Evolutionary conservation across 768 basidiomycete species (phyloP).

Genomic region (Kwoniella bestiolae): DNA sequence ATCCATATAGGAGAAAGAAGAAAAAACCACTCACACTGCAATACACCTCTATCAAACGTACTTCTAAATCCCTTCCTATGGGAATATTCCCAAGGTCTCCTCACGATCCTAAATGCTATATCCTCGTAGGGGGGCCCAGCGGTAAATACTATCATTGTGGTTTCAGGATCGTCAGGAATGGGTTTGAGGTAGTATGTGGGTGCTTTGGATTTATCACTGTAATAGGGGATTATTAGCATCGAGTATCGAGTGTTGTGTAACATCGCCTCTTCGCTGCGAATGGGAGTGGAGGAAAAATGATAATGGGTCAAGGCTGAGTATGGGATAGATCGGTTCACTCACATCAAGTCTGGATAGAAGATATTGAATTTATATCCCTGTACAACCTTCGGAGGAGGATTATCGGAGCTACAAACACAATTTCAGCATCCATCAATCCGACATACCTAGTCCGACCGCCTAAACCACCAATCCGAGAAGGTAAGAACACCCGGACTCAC

Average conservation of each 20-base stretch:
- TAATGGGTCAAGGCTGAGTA: too few species aligned
- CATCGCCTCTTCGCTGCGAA: too few species aligned
- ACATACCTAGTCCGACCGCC: too few species aligned
- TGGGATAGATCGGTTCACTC: too few species aligned
- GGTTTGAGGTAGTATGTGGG: constrained; percentile 96
- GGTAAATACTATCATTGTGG: constrained; percentile 87
- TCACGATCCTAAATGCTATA: constrained; percentile 96
- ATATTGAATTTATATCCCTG: constrained; percentile 99
- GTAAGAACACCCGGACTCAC: constrained; percentile 69
- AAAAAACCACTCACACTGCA: constrained; percentile 63
- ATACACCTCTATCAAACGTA: constrained; percentile 93
- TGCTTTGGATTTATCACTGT: constrained; percentile 93
- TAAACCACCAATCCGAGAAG: too few species aligned
- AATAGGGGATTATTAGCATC: constrained; percentile 70
- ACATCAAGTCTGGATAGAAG: constrained; percentile 96
- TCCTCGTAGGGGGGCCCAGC: constrained; percentile 99
- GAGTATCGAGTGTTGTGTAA: too few species aligned
- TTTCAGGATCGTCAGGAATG: constrained; percentile 93
- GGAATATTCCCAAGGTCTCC: constrained; percentile 97
- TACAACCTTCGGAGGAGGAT: constrained; percentile 98
- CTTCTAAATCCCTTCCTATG: constrained; percentile 91
- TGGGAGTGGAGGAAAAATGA: too few species aligned
- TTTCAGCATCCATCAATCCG: neutral
- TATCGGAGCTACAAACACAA: constrained; percentile 66
- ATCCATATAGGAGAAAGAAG: neutral